These are phyloP conservation scores for Penicillium sp. DNA, from an alignment of 2,329 filamentous ascomycete species.

Conservation along the genomic window DNA sequence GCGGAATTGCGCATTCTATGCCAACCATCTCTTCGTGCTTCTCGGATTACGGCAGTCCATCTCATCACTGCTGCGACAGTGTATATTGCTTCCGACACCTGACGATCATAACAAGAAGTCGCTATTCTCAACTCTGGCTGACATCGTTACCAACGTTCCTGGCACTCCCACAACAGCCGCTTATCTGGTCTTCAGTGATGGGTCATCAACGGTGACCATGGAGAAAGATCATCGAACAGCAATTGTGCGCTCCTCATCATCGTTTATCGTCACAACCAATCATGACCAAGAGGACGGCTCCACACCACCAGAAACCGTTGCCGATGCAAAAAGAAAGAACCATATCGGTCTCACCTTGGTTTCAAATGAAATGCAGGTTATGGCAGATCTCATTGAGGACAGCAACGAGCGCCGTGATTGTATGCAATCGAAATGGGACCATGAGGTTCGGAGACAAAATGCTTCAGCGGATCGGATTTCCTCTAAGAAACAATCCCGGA, in stretches of 20 bases:
- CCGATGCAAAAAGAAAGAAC: constrained; percentile 17
- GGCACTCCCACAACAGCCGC: constrained; percentile 51
- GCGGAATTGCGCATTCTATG: constrained; percentile 44
- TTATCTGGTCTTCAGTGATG: constrained; percentile 58
- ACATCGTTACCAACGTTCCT: constrained; percentile 37
- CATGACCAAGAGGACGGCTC: constrained; percentile 45
- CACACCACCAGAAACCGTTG: constrained; percentile 17
- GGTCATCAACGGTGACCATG: constrained; percentile 48
- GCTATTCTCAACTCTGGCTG: constrained; percentile 13
- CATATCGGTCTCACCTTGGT: constrained; percentile 19
- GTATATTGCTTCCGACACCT: constrained; percentile 36
- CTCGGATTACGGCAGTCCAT: constrained; percentile 56
- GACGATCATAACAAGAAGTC: neutral
- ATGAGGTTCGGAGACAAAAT: constrained; percentile 20
- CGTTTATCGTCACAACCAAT: constrained; percentile 60
- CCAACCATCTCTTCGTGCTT: constrained; percentile 54
- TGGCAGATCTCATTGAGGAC: constrained; percentile 33
- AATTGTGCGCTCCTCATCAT: constrained; percentile 43
- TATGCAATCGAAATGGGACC: constrained; percentile 42
- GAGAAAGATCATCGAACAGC: constrained; percentile 57
- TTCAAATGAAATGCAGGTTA: constrained; percentile 13
- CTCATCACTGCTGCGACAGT: constrained; percentile 50
- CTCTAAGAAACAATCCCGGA: neutral
- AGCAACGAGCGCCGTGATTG: constrained; percentile 36
- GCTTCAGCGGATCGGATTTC: constrained; percentile 2